Evolutionary conservation across 495 filamentous ascomycete genomes (phyloP).

Genomic region (Immersiella caudata): DNA sequence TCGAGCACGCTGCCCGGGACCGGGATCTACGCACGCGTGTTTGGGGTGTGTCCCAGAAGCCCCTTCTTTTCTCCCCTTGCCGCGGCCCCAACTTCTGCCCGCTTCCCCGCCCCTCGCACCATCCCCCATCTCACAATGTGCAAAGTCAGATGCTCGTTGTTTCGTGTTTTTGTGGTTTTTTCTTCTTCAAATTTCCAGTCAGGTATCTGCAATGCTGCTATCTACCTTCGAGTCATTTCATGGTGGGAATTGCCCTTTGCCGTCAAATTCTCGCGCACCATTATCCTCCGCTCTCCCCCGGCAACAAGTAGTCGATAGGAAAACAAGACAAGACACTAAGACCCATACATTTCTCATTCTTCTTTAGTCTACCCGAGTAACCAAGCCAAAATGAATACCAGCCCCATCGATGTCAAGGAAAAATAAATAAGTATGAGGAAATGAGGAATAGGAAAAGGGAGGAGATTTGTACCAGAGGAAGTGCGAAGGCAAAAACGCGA

Average conservation of each 20-base stretch:
- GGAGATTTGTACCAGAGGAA: not conserved
- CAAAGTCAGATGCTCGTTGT: not conserved
- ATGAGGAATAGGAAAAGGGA: not conserved
- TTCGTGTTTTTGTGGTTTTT: not conserved
- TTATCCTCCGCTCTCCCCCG: not conserved
- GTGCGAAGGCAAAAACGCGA: conserved; percentile 5
- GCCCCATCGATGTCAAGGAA: not conserved
- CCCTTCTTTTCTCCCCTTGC: not conserved
- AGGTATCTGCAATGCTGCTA: conserved; percentile 1
- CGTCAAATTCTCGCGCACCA: conserved; percentile 1
- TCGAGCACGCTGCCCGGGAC: not conserved
- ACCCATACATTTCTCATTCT: conserved; percentile 18
- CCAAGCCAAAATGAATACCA: conserved; percentile 10
- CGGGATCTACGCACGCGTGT: not conserved
- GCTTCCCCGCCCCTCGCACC: not conserved
- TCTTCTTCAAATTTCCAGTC: not conserved
- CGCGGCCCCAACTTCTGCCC: not conserved
- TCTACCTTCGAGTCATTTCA: not conserved
- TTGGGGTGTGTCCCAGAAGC: not conserved
- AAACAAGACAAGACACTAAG: conserved; percentile 14
- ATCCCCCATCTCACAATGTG: not conserved
- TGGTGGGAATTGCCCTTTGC: not conserved
- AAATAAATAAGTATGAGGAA: conserved; percentile 11
- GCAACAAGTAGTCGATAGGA: not conserved
- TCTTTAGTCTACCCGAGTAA: conserved; percentile 21